phyloP scores from a whole-genome alignment of 805 yeast genomes.

The Saturnispora zaruensis region DNA sequence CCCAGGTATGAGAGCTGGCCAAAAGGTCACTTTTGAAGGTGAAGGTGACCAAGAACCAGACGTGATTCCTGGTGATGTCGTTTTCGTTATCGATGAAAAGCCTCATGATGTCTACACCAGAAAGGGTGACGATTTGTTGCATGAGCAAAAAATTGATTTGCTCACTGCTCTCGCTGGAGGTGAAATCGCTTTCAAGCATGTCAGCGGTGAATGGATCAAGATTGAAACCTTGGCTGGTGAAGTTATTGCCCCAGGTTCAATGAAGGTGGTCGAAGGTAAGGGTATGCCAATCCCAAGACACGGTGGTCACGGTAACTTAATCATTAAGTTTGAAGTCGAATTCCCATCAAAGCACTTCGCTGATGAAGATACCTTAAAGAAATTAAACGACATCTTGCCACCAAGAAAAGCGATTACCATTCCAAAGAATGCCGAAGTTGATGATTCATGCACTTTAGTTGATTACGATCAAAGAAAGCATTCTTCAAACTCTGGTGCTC shows the following conservation, averaged over 20 bases:
- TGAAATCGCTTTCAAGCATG: conserved; percentile 75
- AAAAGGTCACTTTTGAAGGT: conserved; percentile 81
- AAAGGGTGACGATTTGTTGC: conserved; percentile 78
- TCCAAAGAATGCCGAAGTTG: conserved; percentile 70
- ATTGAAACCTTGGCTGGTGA: conserved; percentile 83
- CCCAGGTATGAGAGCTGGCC: conserved; percentile 96
- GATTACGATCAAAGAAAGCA: conserved; percentile 26
- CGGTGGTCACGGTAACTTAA: conserved; percentile 83
- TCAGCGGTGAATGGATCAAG: conserved; percentile 87
- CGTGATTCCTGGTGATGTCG: conserved; percentile 92
- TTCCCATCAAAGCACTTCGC: conserved; percentile 79
- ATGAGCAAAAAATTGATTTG: conserved; percentile 81
- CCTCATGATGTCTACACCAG: conserved; percentile 78
- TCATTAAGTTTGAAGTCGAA: conserved; percentile 75
- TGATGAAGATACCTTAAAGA: conserved; percentile 61
- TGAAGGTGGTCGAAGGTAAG: conserved; percentile 79
- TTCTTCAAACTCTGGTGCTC: conserved; percentile 28
- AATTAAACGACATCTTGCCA: conserved; percentile 72
- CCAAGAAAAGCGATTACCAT: conserved; percentile 51
- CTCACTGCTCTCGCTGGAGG: conserved; percentile 97
- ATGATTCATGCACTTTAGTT: conserved; percentile 41
- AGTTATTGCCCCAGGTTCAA: conserved; percentile 74
- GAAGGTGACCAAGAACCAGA: conserved; percentile 98
- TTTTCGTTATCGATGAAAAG: conserved; percentile 85
- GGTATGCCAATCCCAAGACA: conserved; percentile 96